Base-by-base conservation (phyloP, 2,329 filamentous ascomycete species). In the Pseudopithomyces maydicus region DNA sequence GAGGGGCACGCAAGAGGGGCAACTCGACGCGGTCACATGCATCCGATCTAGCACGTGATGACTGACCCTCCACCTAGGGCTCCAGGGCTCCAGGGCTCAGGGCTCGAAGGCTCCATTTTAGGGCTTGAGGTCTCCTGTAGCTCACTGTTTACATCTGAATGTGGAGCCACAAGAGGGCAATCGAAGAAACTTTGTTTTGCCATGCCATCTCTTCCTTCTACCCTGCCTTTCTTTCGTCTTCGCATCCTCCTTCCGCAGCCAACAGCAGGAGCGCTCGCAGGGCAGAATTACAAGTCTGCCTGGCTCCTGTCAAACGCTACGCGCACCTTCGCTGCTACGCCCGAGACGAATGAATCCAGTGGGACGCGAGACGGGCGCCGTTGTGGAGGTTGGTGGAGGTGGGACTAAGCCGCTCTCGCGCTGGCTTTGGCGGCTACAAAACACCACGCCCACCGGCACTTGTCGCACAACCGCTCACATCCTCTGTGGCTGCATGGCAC, bases 401-500 rank as follows among this genome's bases (percentile, higher is more conserved):
- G n/a, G 12, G 35, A 11, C 47, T 50, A 50, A 32, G 15, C 47
- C 22, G 8, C 10, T n/a, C 36, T 41, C 10, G 47, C 15, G 14
- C 47, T 50, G 36, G 36, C 33, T 36, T 19, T 42, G 54, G 58
- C 61, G 58, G 53, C 58, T 59, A 61, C 51, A 49, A 38, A 47
- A 50, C 43, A 51, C 48, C 38, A 39, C 33, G 4, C 22, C 22
- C 35, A 12, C 23, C 47, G 45, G 3, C 26, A 36, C 26, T 23
- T 50, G 41, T 55, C 38, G 36, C 41, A 23, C 55, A 59, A 52
- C 58, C 61, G 61, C 56, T 54, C 48, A 52, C 56, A 20, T 38
- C 51, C 53, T 26, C 48, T 8, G 52, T 58, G 56, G 58, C 58
- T 61, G 54, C 56, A 59, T 63, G 35, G 33, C 54, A 47, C 41